Conservation (phyloP, 176 grass and related monocot genomes). For the Rhynchospora pubera region DNA sequence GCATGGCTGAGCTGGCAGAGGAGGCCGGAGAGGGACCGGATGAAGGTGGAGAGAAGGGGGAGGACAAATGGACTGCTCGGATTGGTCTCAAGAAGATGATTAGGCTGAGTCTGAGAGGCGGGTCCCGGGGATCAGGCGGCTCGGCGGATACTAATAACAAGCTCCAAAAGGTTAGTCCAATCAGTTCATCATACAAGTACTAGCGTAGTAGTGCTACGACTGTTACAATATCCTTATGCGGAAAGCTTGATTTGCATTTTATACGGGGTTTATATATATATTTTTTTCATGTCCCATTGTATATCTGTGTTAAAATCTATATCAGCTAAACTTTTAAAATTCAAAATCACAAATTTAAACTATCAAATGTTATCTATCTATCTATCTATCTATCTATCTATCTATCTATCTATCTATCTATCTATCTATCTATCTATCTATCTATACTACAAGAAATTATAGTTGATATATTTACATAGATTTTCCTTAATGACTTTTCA, state of each 20-base stretch:
- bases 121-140: neutral
- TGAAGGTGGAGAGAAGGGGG: slow-evolving; percentile 21
- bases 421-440: no score
- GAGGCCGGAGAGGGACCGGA: slow-evolving; percentile 29
- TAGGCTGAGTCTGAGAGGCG: slow-evolving; percentile 30
- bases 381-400: no score
- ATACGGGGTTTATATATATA: no score
- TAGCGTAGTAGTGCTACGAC: neutral
- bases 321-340: neutral
- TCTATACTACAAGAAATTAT: no score
- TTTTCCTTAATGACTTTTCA: no score
- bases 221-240: neutral
- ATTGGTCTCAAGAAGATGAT: slow-evolving; percentile 39
- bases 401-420: no score
- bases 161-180: slow-evolving; percentile 59
- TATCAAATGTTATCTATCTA: no score
- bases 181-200: neutral
- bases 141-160: slow-evolving; percentile 37
- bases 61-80: slow-evolving; percentile 13
- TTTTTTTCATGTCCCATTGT: no score
- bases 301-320: neutral
- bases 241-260: neutral
- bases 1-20: slow-evolving; percentile 45
- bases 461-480: no score
- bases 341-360: neutral